Evolutionary conservation across 345 rosid genomes (phyloP).

Genomic region (Boechera stricta): DNA sequence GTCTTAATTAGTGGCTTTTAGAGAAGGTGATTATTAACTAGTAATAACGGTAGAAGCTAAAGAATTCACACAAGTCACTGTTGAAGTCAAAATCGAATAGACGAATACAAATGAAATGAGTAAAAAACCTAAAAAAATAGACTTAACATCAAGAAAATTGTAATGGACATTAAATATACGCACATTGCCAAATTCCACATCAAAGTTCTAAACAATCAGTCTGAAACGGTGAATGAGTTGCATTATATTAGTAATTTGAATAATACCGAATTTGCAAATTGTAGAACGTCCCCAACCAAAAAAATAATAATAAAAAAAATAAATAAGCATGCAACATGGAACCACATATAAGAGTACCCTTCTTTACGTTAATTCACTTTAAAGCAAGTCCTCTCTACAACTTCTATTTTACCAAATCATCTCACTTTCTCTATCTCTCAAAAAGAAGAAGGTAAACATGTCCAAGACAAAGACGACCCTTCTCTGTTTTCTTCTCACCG

Average conservation of each 20-base stretch:
- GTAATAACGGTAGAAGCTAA: conserved; percentile 12
- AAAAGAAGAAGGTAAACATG: conserved; percentile 6
- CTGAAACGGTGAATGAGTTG: conserved; percentile 22
- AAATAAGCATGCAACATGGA: conserved; percentile 33
- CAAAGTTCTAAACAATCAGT: background rate
- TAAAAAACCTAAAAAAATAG: background rate
- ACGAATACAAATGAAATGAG: background rate
- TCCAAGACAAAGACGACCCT: conserved; percentile 12
- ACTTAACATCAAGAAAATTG: conserved; percentile 1
- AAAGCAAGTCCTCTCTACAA: conserved; percentile 51
- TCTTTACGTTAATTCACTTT: conserved; percentile 64
- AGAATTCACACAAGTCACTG: conserved; percentile 29
- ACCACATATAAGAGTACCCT: conserved; percentile 42
- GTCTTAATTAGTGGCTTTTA: conserved; percentile 6
- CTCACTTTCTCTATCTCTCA: conserved; percentile 26
- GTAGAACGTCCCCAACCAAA: conserved; percentile 10
- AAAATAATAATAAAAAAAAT: background rate
- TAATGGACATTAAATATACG: conserved; percentile 12
- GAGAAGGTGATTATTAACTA: background rate
- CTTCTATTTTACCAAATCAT: conserved; percentile 24
- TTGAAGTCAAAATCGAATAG: conserved; percentile 5
- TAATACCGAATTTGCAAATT: conserved; percentile 26
- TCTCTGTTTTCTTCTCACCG: conserved; percentile 33
- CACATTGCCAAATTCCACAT: conserved; percentile 32
- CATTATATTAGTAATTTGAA: conserved; percentile 17